phyloP scores from a whole-genome alignment of 345 rosid species.

The Hevea brasiliensis region DNA sequence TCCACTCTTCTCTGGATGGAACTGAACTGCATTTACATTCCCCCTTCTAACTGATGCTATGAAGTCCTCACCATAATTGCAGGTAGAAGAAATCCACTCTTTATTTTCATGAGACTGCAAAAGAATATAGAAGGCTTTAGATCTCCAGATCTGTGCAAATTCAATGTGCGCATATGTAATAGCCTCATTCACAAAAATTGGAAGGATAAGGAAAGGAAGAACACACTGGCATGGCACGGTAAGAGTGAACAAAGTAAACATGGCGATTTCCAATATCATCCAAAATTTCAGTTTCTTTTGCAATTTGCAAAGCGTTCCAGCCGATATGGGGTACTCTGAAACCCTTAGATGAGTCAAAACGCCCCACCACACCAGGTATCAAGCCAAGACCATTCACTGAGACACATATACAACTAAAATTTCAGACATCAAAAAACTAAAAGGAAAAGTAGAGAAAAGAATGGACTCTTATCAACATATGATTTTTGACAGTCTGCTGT shows the following conservation, averaged over 20 bases:
- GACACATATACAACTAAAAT: conserved; percentile 15
- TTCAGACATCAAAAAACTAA: conserved; percentile 4
- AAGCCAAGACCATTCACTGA: conserved; percentile 90
- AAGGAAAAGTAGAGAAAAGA: not conserved
- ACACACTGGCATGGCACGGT: conserved; percentile 81
- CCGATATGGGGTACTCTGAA: conserved; percentile 91
- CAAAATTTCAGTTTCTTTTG: conserved; percentile 67
- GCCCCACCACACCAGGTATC: conserved; percentile 89
- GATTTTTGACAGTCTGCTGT: not conserved
- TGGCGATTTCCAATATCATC: conserved; percentile 80
- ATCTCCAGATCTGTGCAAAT: conserved; percentile 10
- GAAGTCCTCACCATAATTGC: conserved; percentile 77
- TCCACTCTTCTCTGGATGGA: conserved; percentile 99
- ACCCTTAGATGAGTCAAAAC: conserved; percentile 77
- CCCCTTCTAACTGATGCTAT: conserved; percentile 85
- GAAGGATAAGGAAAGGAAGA: conserved; percentile 6
- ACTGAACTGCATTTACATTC: conserved; percentile 95
- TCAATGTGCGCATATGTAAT: too few relatives aligned
- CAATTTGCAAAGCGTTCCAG: conserved; percentile 91
- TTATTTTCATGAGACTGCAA: conserved; percentile 67
- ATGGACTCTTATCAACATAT: not conserved
- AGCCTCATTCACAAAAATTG: not conserved
- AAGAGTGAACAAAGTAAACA: conserved; percentile 96
- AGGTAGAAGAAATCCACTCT: conserved; percentile 90
- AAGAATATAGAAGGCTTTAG: conserved; percentile 12